Percentiles rank a stretch among this genome's conserved stretches.
Evolutionary conservation across 129 eudicot species (phyloP).

Genomic region (Erigeron canadensis): DNA sequence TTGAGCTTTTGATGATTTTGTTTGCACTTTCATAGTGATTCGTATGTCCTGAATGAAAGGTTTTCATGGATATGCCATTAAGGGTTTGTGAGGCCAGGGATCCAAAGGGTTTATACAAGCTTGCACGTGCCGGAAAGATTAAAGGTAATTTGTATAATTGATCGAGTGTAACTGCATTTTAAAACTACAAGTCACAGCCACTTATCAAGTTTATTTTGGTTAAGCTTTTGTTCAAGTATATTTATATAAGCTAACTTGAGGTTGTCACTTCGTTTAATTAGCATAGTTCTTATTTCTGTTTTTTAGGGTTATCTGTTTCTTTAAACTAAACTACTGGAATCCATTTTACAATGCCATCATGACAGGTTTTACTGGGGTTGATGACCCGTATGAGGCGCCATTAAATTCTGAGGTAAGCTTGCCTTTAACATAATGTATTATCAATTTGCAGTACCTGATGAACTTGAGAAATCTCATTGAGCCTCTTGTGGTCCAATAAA

Average conservation of each 20-base stretch:
- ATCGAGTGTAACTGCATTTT: background rate
- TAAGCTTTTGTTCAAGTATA: background rate
- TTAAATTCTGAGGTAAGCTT: slow-evolving; percentile 69
- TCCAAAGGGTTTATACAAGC: slow-evolving; percentile 93
- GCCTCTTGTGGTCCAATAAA: background rate
- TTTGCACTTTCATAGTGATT: slow-evolving; percentile 11
- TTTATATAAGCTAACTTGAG: background rate
- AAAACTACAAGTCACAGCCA: background rate
- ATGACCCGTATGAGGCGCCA: slow-evolving; percentile 94
- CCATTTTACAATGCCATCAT: slow-evolving; percentile 16
- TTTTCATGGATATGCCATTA: slow-evolving; percentile 88
- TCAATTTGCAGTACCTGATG: slow-evolving; percentile 4
- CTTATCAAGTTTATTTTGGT: background rate
- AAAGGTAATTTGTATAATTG: slow-evolving; percentile 46
- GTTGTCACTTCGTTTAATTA: background rate
- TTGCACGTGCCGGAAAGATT: slow-evolving; percentile 94
- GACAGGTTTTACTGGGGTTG: slow-evolving; percentile 94
- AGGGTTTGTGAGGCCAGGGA: slow-evolving; percentile 93
- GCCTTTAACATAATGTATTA: background rate
- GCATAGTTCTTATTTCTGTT: background rate
- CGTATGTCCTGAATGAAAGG: slow-evolving; percentile 38
- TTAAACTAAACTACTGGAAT: background rate
- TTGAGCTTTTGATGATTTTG: slow-evolving; percentile 4
- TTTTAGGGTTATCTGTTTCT: background rate
- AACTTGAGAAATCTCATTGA: slow-evolving; percentile 10